A percentile compares a stretch with the other conserved stretches of the same genome.
These are phyloP conservation scores for Suillus sp. DNA, from an alignment of 768 basidiomycete species.

Conservation along the genomic window DNA sequence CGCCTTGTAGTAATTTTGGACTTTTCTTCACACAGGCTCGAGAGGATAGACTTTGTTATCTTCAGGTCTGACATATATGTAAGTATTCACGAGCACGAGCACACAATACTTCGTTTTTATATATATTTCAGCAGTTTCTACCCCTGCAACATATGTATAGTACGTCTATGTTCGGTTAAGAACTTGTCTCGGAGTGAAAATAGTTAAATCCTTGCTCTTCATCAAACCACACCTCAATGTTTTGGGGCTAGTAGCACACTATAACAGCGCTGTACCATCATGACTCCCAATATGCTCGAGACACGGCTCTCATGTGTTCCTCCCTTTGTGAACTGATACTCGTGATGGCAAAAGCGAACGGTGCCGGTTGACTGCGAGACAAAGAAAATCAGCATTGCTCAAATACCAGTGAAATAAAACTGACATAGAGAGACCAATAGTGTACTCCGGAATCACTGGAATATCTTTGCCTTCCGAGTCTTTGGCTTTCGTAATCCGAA, in stretches of 20 bases:
- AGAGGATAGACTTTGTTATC: too few species aligned
- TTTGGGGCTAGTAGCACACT: background rate
- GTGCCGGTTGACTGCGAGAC: conserved; percentile 3
- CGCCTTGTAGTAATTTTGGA: too few species aligned
- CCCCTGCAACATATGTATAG: conserved; percentile 45
- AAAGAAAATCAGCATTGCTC: background rate
- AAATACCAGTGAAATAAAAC: background rate
- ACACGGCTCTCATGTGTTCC: background rate
- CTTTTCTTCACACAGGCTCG: too few species aligned
- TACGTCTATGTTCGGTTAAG: conserved; percentile 14
- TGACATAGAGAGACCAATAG: conserved; percentile 3
- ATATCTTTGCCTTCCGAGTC: conserved; percentile 11
- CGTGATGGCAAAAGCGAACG: conserved; percentile 10
- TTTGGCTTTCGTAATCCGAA: conserved; percentile 14
- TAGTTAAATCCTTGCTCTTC: conserved; percentile 1
- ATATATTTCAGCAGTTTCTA: conserved; percentile 60
- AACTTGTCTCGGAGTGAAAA: background rate
- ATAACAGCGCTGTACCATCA: background rate
- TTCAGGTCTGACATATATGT: too few species aligned
- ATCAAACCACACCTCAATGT: background rate
- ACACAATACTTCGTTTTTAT: too few species aligned
- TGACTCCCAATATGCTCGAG: background rate
- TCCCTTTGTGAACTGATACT: background rate
- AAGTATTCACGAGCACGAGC: too few species aligned
- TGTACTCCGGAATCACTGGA: conserved; percentile 4